Evolutionary conservation across 306 rosid species (phyloP).

Genomic region (Medicago truncatula): DNA sequence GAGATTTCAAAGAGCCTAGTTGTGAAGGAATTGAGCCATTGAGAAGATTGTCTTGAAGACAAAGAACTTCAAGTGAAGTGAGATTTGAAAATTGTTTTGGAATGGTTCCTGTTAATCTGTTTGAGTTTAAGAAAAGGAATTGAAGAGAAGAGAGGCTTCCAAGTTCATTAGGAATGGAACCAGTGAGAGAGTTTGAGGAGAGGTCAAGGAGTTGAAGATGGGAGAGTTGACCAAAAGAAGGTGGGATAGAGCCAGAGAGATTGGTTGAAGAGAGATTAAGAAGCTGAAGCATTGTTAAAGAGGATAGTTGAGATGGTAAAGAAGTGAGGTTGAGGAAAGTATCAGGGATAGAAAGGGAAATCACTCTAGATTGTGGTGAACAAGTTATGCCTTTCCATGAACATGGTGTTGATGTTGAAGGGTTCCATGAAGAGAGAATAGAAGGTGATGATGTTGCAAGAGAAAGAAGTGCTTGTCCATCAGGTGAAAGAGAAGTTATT

Average conservation of each 20-base stretch:
- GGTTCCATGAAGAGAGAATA: conserved; percentile 84
- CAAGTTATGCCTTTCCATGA: conserved; percentile 90
- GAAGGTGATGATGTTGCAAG: conserved; percentile 65
- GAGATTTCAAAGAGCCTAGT: conserved; percentile 72
- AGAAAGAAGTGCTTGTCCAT: conserved; percentile 87
- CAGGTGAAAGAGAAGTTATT: conserved; percentile 69
- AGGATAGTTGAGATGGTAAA: conserved; percentile 73
- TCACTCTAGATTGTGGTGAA: conserved; percentile 86
- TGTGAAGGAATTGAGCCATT: conserved; percentile 88
- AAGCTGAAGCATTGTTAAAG: conserved; percentile 83
- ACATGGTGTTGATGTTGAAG: conserved; percentile 83
- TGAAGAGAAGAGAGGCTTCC: conserved; percentile 76
- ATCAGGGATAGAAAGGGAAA: conserved; percentile 79
- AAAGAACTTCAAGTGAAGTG: conserved; percentile 71
- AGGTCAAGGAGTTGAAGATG: conserved; percentile 84
- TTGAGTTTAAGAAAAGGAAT: conserved; percentile 78
- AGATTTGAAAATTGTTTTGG: conserved; percentile 74
- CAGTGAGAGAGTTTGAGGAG: conserved; percentile 81
- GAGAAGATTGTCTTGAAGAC: conserved; percentile 81
- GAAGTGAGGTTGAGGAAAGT: conserved; percentile 77
- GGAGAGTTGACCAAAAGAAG: conserved; percentile 73
- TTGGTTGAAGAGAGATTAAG: conserved; percentile 93
- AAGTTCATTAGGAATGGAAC: conserved; percentile 77
- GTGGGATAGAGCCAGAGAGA: conserved; percentile 81
- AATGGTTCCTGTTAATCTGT: conserved; percentile 65